Evolutionary conservation across 2,329 filamentous ascomycete genomes (phyloP).

Genomic region (Fusarium sp.): DNA sequence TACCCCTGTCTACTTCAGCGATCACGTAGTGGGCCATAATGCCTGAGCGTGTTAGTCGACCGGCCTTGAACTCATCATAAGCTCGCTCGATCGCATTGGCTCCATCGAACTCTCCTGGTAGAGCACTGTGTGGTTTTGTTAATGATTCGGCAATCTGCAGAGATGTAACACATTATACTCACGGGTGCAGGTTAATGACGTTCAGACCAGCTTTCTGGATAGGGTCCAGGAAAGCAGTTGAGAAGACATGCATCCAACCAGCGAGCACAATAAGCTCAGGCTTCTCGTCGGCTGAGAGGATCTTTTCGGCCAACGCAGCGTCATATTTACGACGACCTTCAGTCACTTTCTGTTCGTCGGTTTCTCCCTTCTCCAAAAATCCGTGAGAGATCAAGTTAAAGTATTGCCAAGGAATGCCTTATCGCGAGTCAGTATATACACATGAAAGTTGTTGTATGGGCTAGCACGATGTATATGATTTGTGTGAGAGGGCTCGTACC

Average conservation of each 20-base stretch:
- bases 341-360: constrained; percentile 61
- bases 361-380: constrained; percentile 65
- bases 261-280: constrained; percentile 83
- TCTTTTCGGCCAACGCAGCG: constrained; percentile 73
- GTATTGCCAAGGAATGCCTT: constrained; percentile 74
- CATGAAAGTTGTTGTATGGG: neutral
- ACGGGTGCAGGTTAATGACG: constrained; percentile 85
- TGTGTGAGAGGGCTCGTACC: constrained; percentile 29
- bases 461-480: neutral
- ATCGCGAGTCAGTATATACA: neutral
- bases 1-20: constrained; percentile 80
- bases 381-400: constrained; percentile 71
- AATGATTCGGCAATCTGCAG: neutral
- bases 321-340: constrained; percentile 78
- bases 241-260: constrained; percentile 89
- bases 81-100: constrained; percentile 81
- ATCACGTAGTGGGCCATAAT: constrained; percentile 93
- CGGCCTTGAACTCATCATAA: constrained; percentile 73
- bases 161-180: constrained; percentile 69
- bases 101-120: constrained; percentile 76
- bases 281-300: constrained; percentile 59
- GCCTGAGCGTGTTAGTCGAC: constrained; percentile 76
- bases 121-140: constrained; percentile 49
- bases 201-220: constrained; percentile 68
- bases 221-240: constrained; percentile 73